Evolutionary conservation across 345 rosid genomes (phyloP).

Genomic region (Citrus hindsii): DNA sequence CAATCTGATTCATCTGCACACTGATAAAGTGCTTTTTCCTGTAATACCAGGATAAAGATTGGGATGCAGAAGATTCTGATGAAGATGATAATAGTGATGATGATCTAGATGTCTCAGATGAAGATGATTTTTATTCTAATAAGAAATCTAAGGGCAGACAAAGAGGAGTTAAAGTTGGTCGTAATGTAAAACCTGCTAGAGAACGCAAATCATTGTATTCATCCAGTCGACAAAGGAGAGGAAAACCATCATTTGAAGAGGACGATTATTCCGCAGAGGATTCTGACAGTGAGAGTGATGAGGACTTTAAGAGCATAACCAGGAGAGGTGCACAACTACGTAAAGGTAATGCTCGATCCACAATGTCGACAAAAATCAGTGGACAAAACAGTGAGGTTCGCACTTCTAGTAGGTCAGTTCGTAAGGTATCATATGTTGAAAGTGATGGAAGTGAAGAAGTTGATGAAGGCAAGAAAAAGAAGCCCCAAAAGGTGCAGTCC

Average conservation of each 20-base stretch:
- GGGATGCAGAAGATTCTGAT: conserved; percentile 77
- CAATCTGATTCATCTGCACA: neutral
- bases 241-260: conserved; percentile 64
- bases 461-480: conserved; percentile 80
- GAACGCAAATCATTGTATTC: conserved; percentile 47
- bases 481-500: conserved; percentile 63
- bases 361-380: conserved; percentile 22
- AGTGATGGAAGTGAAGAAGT: conserved; percentile 97
- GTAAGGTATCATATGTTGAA: conserved; percentile 98
- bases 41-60: conserved; percentile 54
- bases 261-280: conserved; percentile 70
- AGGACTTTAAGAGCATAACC: conserved; percentile 52
- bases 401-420: conserved; percentile 80
- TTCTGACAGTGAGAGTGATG: conserved; percentile 59
- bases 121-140: conserved; percentile 59
- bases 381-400: conserved; percentile 80
- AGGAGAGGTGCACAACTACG: conserved; percentile 62
- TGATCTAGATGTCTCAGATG: conserved; percentile 63
- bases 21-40: conserved; percentile 6
- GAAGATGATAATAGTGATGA: conserved; percentile 66
- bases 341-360: conserved; percentile 56
- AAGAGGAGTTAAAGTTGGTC: conserved; percentile 45
- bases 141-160: conserved; percentile 66
- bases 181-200: conserved; percentile 40
- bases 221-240: conserved; percentile 52